Evolutionary conservation across 2,329 filamentous ascomycete genomes (phyloP), one percentile per base, ranked within the genome.

Genomic region (Ophiostoma ulmi): DNA sequence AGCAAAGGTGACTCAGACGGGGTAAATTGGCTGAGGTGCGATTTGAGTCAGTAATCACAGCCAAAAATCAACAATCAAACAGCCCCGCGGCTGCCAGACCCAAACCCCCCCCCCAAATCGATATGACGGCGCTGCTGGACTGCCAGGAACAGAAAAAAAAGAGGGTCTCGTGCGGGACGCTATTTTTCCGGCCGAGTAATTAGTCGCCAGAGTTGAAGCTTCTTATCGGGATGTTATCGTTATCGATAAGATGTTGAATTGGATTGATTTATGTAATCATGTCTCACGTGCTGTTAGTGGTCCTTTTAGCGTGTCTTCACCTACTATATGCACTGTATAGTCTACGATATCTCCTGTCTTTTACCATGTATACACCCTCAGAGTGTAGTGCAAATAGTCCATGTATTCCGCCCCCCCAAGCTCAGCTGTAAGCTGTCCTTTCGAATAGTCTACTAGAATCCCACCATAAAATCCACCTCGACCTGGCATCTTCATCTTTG

Each of bases 341-440:
- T 11, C 17, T 4, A 17, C 22, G n/a, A 13, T 58, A 58, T 58
- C 31, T 13, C 10, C 10, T 8, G 13, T 26, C 17, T 8, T 1
- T 11, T 14, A 48, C 6, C 14, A 0, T 48, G 44, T 3, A 6
- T 26, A 11, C 3, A 11, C 52, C 17, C 22, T 26, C n/a, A 26
- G 1, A 26, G 5, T 13, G 4, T 5, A 26, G 52, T 58, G n/a
- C 22, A 3, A 26, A 31, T 58, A 58, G 52, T 22, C 1, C 10
- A 14, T 10, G 8, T 22, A 13, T 58, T 5, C 58, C 6, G 58
- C 58, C 31, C 22, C 22, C 26, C 31, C 35, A 65, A 39, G 48
- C n/a, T 41, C 65, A 41, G 38, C 70, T 69, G 66, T 69, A 41
- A 71, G 70, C 68, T 71, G 70, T 71, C 70, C 70, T 71, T 71